Evolutionary conservation across 495 filamentous ascomycete species (phyloP).

Genomic region (Ramalina intermedia): DNA sequence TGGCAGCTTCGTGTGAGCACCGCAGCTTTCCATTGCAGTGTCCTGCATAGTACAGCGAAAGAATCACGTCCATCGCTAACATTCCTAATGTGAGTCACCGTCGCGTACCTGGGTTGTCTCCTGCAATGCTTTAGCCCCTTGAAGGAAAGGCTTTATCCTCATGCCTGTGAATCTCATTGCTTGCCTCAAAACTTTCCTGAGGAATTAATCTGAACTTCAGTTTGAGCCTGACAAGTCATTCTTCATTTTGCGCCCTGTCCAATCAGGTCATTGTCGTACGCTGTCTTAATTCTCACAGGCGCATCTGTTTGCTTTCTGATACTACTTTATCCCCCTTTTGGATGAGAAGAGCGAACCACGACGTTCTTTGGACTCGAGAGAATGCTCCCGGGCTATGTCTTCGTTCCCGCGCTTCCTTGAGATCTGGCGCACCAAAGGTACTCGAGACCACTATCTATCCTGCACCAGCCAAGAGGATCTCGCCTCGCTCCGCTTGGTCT

Average conservation of each 20-base stretch:
- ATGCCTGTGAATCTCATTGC: conserved; percentile 1
- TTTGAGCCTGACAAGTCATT: not conserved
- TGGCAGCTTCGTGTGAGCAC: not conserved
- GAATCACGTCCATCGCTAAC: conserved; percentile 6
- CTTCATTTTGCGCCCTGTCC: not conserved
- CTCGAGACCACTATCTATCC: conserved; percentile 28
- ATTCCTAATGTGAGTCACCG: conserved; percentile 5
- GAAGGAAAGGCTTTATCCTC: conserved; percentile 7
- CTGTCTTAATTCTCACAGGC: too few relatives aligned
- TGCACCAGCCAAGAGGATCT: conserved; percentile 28
- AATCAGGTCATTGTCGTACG: not conserved
- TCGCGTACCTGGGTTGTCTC: conserved; percentile 9
- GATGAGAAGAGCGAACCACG: not conserved
- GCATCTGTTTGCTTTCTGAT: not conserved
- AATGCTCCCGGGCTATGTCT: conserved; percentile 10
- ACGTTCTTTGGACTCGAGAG: not conserved
- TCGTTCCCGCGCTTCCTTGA: conserved; percentile 25
- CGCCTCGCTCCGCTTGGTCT: conserved; percentile 33
- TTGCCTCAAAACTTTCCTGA: conserved; percentile 13
- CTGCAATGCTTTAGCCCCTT: not conserved
- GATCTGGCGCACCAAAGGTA: conserved; percentile 34
- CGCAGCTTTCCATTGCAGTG: not conserved
- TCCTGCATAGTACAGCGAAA: not conserved
- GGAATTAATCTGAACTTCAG: conserved; percentile 2
- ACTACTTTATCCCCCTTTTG: not conserved